Conservation (phyloP, 192 early-diverging fungal species). For the Coemansia sp. region DNA sequence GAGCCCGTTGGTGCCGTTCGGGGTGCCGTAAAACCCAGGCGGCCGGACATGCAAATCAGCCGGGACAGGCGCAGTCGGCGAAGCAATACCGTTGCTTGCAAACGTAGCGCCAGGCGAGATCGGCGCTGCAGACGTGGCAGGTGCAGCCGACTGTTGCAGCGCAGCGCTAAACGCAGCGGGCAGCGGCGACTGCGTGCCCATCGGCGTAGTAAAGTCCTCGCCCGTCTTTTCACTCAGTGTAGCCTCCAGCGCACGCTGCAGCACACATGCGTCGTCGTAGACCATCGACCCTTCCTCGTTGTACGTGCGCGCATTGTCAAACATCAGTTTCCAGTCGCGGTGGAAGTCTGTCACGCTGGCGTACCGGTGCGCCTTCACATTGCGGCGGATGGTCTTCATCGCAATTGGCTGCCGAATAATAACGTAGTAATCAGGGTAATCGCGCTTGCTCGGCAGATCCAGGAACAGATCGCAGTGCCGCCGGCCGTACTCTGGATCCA, state of each 20-base stretch:
- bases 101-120: neutral
- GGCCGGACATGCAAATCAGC: neutral
- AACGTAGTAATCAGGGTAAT: conserved; percentile 89
- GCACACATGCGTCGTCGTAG: conserved; percentile 78
- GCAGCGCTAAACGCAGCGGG: conserved; percentile 15
- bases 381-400: conserved; percentile 79
- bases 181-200: conserved; percentile 23
- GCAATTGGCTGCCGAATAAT: conserved; percentile 88
- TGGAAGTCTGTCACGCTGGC: conserved; percentile 62
- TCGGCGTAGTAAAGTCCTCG: conserved; percentile 21
- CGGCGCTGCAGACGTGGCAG: neutral
- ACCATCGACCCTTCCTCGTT: conserved; percentile 90
- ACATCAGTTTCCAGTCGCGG: conserved; percentile 84
- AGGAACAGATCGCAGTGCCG: conserved; percentile 78
- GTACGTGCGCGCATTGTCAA: conserved; percentile 87
- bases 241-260: conserved; percentile 1
- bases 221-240: conserved; percentile 27
- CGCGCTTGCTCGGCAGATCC: conserved; percentile 65
- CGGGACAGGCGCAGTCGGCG: neutral
- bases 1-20: neutral
- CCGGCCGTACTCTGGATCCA: conserved; percentile 29
- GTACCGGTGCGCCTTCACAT: conserved; percentile 73
- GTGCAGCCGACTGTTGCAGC: conserved; percentile 6
- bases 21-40: neutral
- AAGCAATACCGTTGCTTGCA: neutral